Evolutionary conservation across 1,139 yeast species (phyloP), one percentile per base, ranked within the genome.

Genomic region (Zygosaccharomyces pseudobailii): DNA sequence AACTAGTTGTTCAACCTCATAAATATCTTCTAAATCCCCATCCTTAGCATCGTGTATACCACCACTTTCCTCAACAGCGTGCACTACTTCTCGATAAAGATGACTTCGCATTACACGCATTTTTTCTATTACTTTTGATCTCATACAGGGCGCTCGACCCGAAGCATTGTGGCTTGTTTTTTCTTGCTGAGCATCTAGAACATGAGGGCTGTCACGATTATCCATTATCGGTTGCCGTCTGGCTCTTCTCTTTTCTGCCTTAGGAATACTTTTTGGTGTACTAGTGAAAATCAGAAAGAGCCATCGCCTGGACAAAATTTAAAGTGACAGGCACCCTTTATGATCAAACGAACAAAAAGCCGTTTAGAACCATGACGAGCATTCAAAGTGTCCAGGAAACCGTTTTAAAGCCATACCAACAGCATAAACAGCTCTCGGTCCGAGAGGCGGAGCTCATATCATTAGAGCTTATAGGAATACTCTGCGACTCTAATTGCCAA

Each of bases 401-500:
- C 7, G 55, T 54, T 6, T 41, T 64, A 37, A 48, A 45, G 35
- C 57, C 62, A 17, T 62, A 56, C 44, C 66, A 57, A 48, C 54
- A 53, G 30, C 68, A 63, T 49, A 55, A 65, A 30, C 68, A 64
- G 21, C 55, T 69, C 23, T 72, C 80, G 1, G 86, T 88, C 0
- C 65, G 68, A 7, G 86, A 83, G 52, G 79, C 87, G 2, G 77
- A 78, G 37, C 65, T 67, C 34, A 62, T 84, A 25, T 75, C 75
- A 38, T 70, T 82, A n/a, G 67, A 70, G 13, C 66, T 84, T 33
- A 74, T 84, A 4, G 88, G 80, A 51, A 58, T 74, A 30, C 69
- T 84, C 28, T 77, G 84, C 57, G 87, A 80, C 55, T 68, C 74
- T 39, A 66, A 68, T 43, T 78, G 82, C 41, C 48, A 51, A 24